These are phyloP conservation scores for Cryptosporidium baileyi DNA, from an alignment of 169 alveolate species.

Conservation along the genomic window DNA sequence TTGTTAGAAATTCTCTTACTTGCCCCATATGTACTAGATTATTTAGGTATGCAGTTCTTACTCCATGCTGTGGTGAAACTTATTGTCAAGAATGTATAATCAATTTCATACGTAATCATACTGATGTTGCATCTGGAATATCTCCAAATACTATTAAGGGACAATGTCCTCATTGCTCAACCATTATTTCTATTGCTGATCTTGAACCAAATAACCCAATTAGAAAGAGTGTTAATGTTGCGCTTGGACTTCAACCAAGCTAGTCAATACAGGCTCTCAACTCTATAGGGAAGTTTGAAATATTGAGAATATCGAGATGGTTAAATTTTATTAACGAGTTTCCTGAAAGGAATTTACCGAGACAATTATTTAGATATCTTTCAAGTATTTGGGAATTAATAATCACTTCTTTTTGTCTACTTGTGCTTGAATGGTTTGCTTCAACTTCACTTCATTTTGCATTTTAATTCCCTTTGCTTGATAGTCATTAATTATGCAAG, in stretches of 20 bases:
- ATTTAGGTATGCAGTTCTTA: conserved; percentile 80
- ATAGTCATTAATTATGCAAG: too few species aligned
- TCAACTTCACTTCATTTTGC: too few species aligned
- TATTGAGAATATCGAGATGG: too few species aligned
- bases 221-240: conserved; percentile 65
- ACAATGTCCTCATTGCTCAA: conserved; percentile 63
- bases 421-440: too few species aligned
- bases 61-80: conserved; percentile 86
- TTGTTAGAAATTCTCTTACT: conserved; percentile 63
- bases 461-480: too few species aligned
- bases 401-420: too few species aligned
- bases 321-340: too few species aligned
- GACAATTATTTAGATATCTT: too few species aligned
- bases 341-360: too few species aligned
- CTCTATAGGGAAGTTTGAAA: too few species aligned
- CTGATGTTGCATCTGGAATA: conserved; percentile 54
- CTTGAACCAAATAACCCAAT: conserved; percentile 68
- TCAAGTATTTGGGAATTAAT: too few species aligned
- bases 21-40: conserved; percentile 81
- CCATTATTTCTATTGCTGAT: conserved; percentile 61
- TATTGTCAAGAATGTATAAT: conserved; percentile 76
- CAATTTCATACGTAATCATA: conserved; percentile 52
- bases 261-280: too few species aligned
- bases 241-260: conserved; percentile 58
- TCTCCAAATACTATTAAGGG: conserved; percentile 64